phyloP scores from a whole-genome alignment of 2,329 filamentous ascomycete species.

The Pseudogymnoascus sp. region DNA sequence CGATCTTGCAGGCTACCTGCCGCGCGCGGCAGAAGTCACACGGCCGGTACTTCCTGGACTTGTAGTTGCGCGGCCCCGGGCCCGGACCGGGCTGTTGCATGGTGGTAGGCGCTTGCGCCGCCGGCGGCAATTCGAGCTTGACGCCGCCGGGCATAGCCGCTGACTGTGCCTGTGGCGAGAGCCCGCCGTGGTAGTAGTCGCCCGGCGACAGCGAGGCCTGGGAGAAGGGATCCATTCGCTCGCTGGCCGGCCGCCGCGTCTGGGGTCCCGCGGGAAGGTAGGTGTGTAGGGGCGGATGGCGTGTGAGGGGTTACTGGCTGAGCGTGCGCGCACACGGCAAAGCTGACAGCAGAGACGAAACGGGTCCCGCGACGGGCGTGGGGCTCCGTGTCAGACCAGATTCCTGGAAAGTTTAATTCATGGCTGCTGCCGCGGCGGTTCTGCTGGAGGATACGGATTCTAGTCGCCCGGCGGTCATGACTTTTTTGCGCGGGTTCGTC shows the following conservation, averaged over 20 bases:
- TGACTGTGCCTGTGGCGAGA: neutral
- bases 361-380: neutral
- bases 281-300: neutral
- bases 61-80: constrained; percentile 25
- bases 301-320: neutral
- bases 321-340: neutral
- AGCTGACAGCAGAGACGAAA: neutral
- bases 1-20: constrained; percentile 37
- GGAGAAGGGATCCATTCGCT: neutral
- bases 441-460: neutral
- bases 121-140: neutral
- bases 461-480: neutral
- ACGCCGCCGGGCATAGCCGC: neutral
- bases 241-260: neutral
- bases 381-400: neutral
- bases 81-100: neutral
- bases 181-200: neutral
- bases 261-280: neutral
- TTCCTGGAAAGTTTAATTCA: neutral
- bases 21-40: constrained; percentile 39
- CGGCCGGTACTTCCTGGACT: constrained; percentile 29
- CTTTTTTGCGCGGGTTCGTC: neutral
- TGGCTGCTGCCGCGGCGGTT: neutral
- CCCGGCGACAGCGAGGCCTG: neutral
- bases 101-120: neutral